Conservation (phyloP, 495 filamentous ascomycete genomes). For the Talaromyces liani region DNA sequence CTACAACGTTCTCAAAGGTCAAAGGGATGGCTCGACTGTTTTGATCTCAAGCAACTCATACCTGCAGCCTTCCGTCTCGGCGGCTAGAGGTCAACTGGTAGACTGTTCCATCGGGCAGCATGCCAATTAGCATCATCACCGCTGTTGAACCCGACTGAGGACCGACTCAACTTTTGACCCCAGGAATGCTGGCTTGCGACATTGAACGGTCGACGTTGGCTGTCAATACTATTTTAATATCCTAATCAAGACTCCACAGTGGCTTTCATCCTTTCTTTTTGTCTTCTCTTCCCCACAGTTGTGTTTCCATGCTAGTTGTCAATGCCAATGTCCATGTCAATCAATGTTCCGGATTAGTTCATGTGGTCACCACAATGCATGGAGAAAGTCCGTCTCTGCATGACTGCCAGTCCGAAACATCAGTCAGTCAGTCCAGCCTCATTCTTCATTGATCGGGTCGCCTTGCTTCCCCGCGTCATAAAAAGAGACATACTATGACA, state of each 20-base stretch:
- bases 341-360: neutral
- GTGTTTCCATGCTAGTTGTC: neutral
- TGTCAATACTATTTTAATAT: neutral
- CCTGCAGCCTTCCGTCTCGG: neutral
- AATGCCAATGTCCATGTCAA: neutral
- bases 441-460: constrained; percentile 1
- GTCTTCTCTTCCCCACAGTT: neutral
- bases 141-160: neutral
- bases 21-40: neutral
- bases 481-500: neutral
- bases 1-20: neutral
- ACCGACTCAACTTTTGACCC: neutral
- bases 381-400: neutral
- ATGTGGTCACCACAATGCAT: neutral
- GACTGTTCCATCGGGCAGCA: neutral
- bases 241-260: neutral
- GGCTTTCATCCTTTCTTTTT: neutral
- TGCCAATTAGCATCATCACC: neutral
- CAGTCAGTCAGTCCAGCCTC: neutral
- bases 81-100: neutral
- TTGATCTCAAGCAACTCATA: neutral
- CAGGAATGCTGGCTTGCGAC: neutral
- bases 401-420: neutral
- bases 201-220: neutral
- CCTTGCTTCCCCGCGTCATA: constrained; percentile 2